These are phyloP conservation scores for Keqinozyma sinolaborantium DNA, from an alignment of 1,139 yeast species.

Conservation along the genomic window DNA sequence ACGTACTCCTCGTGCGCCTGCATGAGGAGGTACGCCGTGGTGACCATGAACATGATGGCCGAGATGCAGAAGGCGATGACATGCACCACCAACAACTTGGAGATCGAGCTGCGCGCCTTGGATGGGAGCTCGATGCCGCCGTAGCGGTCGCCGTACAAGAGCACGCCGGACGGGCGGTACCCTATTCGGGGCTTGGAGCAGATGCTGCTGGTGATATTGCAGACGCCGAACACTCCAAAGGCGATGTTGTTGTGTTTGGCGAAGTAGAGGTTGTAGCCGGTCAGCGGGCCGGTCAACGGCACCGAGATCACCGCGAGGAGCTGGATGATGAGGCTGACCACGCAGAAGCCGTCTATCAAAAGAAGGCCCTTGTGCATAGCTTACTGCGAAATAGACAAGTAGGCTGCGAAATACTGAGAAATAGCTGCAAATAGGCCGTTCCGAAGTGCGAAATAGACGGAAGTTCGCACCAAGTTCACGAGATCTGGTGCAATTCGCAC, in stretches of 20 bases:
- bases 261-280: constrained; percentile 20
- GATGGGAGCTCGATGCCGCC: constrained; percentile 37
- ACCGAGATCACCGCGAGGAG: constrained; percentile 42
- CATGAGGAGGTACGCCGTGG: constrained; percentile 5
- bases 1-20: neutral
- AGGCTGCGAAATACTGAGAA: no score
- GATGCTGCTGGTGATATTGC: constrained; percentile 21
- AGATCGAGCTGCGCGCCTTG: constrained; percentile 35
- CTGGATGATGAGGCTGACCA: constrained; percentile 33
- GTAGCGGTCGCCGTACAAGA: constrained; percentile 16
- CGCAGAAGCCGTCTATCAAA: constrained; percentile 18
- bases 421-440: no score
- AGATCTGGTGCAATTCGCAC: no score
- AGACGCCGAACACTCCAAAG: constrained; percentile 47
- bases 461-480: no score
- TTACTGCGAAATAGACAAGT: no score
- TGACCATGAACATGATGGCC: constrained; percentile 21
- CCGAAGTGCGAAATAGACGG: no score
- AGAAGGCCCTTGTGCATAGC: constrained; percentile 28
- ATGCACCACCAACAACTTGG: constrained; percentile 43
- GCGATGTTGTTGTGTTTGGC: constrained; percentile 28
- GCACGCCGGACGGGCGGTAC: constrained; percentile 19
- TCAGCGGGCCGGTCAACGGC: constrained; percentile 31
- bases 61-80: constrained; percentile 40
- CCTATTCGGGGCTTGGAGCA: constrained; percentile 38